Evolutionary conservation across 2,329 filamentous ascomycete species (phyloP).

Genomic region (Podosphaera leucotricha): DNA sequence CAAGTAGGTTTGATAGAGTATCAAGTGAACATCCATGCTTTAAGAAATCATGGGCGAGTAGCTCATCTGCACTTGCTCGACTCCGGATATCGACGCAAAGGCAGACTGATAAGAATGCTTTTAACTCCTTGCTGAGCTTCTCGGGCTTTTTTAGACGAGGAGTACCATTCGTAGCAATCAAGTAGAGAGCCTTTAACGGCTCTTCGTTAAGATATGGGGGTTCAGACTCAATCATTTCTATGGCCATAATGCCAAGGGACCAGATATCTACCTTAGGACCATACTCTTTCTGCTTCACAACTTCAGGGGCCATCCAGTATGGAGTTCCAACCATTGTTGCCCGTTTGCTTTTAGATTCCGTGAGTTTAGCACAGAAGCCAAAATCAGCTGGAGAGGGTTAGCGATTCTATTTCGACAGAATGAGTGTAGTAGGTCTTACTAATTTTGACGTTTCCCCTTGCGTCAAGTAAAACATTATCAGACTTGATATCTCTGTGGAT

Average conservation of each 20-base stretch:
- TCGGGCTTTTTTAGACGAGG: conserved; percentile 95
- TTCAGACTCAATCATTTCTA: conserved; percentile 98
- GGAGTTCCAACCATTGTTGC: conserved; percentile 98
- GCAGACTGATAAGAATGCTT: conserved; percentile 89
- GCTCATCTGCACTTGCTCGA: conserved; percentile 71
- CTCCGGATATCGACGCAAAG: conserved; percentile 92
- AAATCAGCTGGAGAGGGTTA: conserved; percentile 58
- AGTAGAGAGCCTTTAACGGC: conserved; percentile 84
- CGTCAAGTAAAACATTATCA: conserved; percentile 90
- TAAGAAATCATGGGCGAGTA: conserved; percentile 81
- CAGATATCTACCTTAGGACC: conserved; percentile 97
- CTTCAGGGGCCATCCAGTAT: conserved; percentile 99
- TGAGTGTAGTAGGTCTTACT: conserved; percentile 33
- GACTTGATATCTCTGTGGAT: conserved; percentile 99
- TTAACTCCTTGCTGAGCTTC: conserved; percentile 92
- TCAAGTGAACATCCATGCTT: conserved; percentile 68
- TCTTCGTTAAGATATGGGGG: conserved; percentile 96
- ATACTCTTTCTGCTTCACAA: conserved; percentile 98
- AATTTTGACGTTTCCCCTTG: conserved; percentile 89
- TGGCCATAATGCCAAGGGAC: conserved; percentile 98
- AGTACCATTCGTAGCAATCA: conserved; percentile 95
- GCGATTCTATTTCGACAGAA: conserved; percentile 4
- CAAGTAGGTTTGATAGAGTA: conserved; percentile 66
- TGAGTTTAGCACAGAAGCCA: conserved; percentile 96
- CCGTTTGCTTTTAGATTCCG: conserved; percentile 87